Conservation (phyloP, 495 filamentous ascomycete species). For the Hypoxylon fragiforme region DNA sequence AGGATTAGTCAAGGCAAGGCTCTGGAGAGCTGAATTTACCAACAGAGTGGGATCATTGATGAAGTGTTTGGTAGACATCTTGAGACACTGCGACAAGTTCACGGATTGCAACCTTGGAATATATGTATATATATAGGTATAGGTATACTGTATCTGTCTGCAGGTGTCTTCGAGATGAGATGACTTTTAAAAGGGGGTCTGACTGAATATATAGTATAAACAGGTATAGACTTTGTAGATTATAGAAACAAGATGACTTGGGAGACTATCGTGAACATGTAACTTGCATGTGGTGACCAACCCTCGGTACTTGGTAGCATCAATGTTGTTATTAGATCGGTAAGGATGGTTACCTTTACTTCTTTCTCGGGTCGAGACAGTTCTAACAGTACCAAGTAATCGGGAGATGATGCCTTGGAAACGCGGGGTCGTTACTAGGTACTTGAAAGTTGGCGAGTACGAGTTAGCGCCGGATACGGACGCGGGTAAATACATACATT, state of each 20-base stretch:
- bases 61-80: constrained; percentile 82
- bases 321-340: too few relatives aligned
- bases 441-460: background rate
- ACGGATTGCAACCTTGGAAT: constrained; percentile 3
- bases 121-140: too few relatives aligned
- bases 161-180: too few relatives aligned
- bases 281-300: too few relatives aligned
- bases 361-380: background rate
- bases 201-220: too few relatives aligned
- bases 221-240: too few relatives aligned
- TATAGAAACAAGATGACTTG: too few relatives aligned
- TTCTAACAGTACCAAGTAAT: background rate
- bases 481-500: background rate
- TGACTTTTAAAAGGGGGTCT: too few relatives aligned
- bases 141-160: too few relatives aligned
- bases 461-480: background rate
- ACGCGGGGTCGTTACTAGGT: background rate
- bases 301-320: too few relatives aligned
- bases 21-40: constrained; percentile 75
- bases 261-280: too few relatives aligned
- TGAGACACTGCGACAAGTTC: constrained; percentile 12
- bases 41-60: constrained; percentile 82
- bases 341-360: background rate
- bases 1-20: constrained; percentile 83
- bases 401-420: background rate